Base-by-base conservation (phyloP, 2,329 filamentous ascomycete genomes). In the Neoscytalidium dimidiatum region DNA sequence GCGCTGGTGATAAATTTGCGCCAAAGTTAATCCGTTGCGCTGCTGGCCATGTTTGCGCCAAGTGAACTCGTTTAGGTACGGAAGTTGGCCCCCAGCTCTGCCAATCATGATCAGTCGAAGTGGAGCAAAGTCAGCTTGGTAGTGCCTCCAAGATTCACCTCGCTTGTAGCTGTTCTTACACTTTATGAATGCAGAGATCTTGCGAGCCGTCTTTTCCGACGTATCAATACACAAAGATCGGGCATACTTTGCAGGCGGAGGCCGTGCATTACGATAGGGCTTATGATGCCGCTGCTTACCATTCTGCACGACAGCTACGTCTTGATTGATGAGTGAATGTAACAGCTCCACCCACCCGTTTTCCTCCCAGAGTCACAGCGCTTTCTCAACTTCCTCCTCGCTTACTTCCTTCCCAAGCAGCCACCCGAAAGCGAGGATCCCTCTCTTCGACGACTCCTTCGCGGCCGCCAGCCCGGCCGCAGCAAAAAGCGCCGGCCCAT, bases 391-490 rank as follows among this genome's bases (percentile, higher is more conserved):
- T 1, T 60, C 41, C n/a, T 60, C 41, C 0, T 46, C 56, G 28
- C 41, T 41, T 1, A 46, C 38, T 23, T 41, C n/a, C 29, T 53
- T 48, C n/a, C 48, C 64, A 5, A 67, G 28, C 33, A 68, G 41
- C 66, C 66, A 67, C 35, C 41, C 44, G 5, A 68, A 48, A 3
- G 51, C 66, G 14, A 49, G 35, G 11, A 64, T 26, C 11, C 52
- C 64, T 43, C 68, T 56, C 31, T 35, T 52, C 2, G 46, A 33
- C 19, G 48, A 58, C 53, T 61, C 21, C 19, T 65, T 67, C 28
- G 46, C 58, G 4, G 48, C 33, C 43, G 56, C 41, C 41, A 64
- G 4, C n/a, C 21, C 52, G 2, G 64, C 61, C 2, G 8, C 41
- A 21, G 56, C 56, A 21, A 67, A 51, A 2, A 44, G 33, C 7